Evolutionary conservation across 768 basidiomycete species (phyloP), one percentile per base, ranked within the genome.

Genomic region (Mycena crocata): DNA sequence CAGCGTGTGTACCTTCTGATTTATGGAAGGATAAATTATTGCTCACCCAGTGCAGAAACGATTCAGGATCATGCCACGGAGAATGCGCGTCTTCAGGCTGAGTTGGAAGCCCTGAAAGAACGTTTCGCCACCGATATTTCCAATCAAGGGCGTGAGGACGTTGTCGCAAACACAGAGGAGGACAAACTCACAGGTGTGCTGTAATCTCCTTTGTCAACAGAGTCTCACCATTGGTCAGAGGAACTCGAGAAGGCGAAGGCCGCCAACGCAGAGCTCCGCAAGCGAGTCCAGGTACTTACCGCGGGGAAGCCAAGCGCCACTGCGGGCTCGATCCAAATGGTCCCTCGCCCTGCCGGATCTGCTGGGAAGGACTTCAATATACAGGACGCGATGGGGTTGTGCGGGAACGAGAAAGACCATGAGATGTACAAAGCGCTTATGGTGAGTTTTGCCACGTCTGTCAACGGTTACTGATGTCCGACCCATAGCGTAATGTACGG

Each of bases 281-380:
- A 21, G 34, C 52, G 14, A 4, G 24, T 55, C 24, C 13, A 23
- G 6, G 49, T 19, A 31, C 34, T 37, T 8, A 26, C n/a, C 34
- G 13, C 35, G 7, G 17, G 21, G 7, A 24, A 13, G 3, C n/a
- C n/a, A n/a, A 3, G 14, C 14, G 40, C 40, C 6, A 10, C 55
- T 10, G 21, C 23, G 3, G 30, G 8, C 40, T 8, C 31, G 8
- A 24, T 45, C 35, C 35, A 40, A 12, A 57, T 15, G 30, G 45
- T 57, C 31, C 30, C 28, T 10, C 6, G 44, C 5, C 56, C 56
- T 9, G 19, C 31, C 13, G 56, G 56, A 1, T 24, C 56, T 0
- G 56, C 56, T 0, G 56, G 56, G 0, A 57, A 45, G 31, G 13
- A 57, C 44, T 57, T 34, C 42, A 57, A 57, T 35, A 57, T 57